Evolutionary conservation across 176 grass and related monocot genomes (phyloP).

Genomic region (Juncus effusus): DNA sequence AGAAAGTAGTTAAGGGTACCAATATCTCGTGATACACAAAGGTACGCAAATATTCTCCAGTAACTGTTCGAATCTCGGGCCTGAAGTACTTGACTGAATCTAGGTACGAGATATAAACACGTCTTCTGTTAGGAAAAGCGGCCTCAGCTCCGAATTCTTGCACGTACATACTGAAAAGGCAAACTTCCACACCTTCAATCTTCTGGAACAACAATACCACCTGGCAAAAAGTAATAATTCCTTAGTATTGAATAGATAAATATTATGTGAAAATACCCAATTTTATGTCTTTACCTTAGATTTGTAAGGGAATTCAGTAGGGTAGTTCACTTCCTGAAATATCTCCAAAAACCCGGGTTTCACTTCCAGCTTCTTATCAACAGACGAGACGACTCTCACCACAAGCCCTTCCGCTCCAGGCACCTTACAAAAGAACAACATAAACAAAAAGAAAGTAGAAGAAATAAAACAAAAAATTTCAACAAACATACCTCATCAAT

Average conservation of each 20-base stretch:
- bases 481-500: constrained; percentile 62
- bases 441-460: too few species aligned
- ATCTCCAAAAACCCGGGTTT: constrained; percentile 97
- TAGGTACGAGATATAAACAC: constrained; percentile 98
- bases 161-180: constrained; percentile 99
- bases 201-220: constrained; percentile 97
- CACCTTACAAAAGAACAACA: constrained; percentile 38
- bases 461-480: neutral
- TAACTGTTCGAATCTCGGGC: constrained; percentile 76
- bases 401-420: constrained; percentile 96
- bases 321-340: constrained; percentile 97
- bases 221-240: constrained; percentile 33
- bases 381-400: constrained; percentile 97
- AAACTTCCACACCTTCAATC: constrained; percentile 99
- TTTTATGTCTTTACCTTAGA: constrained; percentile 64
- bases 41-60: constrained; percentile 80
- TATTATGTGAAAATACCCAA: neutral
- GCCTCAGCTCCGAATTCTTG: constrained; percentile 99
- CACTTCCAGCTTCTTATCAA: constrained; percentile 99
- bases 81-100: constrained; percentile 99
- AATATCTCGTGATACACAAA: constrained; percentile 98
- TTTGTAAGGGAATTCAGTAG: constrained; percentile 92
- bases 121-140: constrained; percentile 69
- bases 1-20: constrained; percentile 42
- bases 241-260: neutral